Evolutionary conservation across 1,139 yeast genomes (phyloP).

Genomic region (Lodderomyces pseudojiufengensis): DNA sequence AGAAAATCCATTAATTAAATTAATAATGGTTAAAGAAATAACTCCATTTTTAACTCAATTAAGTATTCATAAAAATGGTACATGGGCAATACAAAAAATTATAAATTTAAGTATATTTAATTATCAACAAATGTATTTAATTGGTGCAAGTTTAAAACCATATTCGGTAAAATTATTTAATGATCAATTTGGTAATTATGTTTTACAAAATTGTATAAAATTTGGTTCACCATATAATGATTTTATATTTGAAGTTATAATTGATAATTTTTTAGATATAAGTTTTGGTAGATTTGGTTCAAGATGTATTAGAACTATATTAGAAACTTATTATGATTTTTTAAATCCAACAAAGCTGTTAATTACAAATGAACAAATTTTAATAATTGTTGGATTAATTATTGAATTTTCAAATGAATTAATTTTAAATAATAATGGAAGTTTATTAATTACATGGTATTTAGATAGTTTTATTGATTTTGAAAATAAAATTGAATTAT

Average conservation of each 20-base stretch:
- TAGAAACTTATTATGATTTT: conserved; percentile 56
- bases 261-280: conserved; percentile 75
- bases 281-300: conserved; percentile 93
- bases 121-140: conserved; percentile 62
- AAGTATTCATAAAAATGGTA: conserved; percentile 96
- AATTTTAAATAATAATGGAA: conserved; percentile 83
- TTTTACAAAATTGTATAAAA: conserved; percentile 87
- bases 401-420: conserved; percentile 75
- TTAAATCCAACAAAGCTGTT: conserved; percentile 4
- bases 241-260: conserved; percentile 81
- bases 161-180: conserved; percentile 82
- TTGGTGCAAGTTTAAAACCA: conserved; percentile 71
- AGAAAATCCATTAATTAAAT: conserved; percentile 61
- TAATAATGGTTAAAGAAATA: conserved; percentile 76
- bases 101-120: conserved; percentile 68
- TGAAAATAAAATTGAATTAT: conserved; percentile 41
- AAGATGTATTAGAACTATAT: conserved; percentile 87
- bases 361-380: conserved; percentile 59
- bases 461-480: conserved; percentile 77
- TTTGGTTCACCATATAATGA: conserved; percentile 87
- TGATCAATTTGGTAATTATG: conserved; percentile 97
- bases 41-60: conserved; percentile 83
- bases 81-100: conserved; percentile 98
- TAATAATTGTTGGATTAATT: conserved; percentile 76
- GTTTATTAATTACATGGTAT: conserved; percentile 88